Evolutionary conservation across 1,139 yeast genomes (phyloP).

Genomic region (Candida buenavistaensis): DNA sequence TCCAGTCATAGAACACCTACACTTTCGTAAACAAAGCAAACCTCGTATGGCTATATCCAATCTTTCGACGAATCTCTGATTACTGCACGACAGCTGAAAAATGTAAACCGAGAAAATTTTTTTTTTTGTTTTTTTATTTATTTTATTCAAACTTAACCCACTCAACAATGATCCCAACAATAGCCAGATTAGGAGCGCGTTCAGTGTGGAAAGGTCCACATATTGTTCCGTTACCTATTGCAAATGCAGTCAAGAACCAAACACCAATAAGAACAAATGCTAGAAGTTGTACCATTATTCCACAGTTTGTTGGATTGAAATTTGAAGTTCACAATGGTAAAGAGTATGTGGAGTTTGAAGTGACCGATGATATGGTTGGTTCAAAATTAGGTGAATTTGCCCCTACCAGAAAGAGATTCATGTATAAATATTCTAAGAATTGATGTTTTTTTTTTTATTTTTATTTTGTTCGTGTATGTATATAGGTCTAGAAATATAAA

Average conservation of each 20-base stretch:
- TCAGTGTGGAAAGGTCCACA: slow-evolving; percentile 95
- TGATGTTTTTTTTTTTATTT: slow-evolving; percentile 17
- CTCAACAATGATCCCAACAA: slow-evolving; percentile 55
- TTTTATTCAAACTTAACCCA: neutral
- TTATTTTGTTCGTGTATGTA: neutral
- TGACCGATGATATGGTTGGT: slow-evolving; percentile 98
- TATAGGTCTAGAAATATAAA: neutral
- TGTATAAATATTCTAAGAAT: slow-evolving; percentile 72
- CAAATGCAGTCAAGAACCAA: slow-evolving; percentile 76
- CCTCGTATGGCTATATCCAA: too few relatives aligned
- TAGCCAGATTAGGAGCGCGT: slow-evolving; percentile 49
- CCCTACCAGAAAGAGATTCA: slow-evolving; percentile 84
- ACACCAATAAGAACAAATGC: slow-evolving; percentile 94
- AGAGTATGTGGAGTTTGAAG: slow-evolving; percentile 85
- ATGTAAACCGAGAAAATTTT: slow-evolving; percentile 1
- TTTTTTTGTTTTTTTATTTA: too few relatives aligned
- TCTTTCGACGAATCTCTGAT: too few relatives aligned
- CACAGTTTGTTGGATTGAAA: slow-evolving; percentile 90
- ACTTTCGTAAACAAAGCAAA: too few relatives aligned
- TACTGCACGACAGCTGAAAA: neutral
- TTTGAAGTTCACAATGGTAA: slow-evolving; percentile 96
- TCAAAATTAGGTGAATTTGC: slow-evolving; percentile 94
- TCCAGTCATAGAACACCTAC: too few relatives aligned
- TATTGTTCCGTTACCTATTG: slow-evolving; percentile 88
- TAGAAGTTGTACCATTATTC: slow-evolving; percentile 88